Evolutionary conservation across 495 filamentous ascomycete species (phyloP).

Genomic region (Penicillium diatomitis): DNA sequence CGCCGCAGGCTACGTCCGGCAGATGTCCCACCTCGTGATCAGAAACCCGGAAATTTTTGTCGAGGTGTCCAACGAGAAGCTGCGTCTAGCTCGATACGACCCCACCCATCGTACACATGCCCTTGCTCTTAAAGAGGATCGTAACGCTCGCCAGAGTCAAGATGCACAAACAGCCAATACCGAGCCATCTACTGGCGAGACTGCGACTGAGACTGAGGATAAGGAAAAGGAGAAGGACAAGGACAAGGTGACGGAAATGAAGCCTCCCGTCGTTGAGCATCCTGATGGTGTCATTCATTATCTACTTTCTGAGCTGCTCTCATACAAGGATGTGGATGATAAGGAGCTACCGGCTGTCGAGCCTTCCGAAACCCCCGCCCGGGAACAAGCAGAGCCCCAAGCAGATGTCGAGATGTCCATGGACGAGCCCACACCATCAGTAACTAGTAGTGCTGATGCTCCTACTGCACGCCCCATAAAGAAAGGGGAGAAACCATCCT

Average conservation of each 20-base stretch:
- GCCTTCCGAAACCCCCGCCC: conserved; percentile 37
- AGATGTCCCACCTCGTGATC: conserved; percentile 72
- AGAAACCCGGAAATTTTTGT: conserved; percentile 83
- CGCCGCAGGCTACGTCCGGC: conserved; percentile 60
- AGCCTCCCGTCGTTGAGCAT: conserved; percentile 79
- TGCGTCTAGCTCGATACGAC: conserved; percentile 60
- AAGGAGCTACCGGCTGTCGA: conserved; percentile 45
- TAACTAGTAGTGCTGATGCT: conserved; percentile 24
- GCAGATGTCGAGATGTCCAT: conserved; percentile 44
- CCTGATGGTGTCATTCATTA: conserved; percentile 96
- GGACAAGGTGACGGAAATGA: conserved; percentile 57
- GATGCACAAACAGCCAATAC: conserved; percentile 19
- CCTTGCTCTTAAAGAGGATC: conserved; percentile 50
- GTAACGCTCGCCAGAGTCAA: conserved; percentile 18
- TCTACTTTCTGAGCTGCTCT: conserved; percentile 84
- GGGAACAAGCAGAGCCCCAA: conserved; percentile 30
- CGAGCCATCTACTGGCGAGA: conserved; percentile 19
- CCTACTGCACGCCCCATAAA: conserved; percentile 29
- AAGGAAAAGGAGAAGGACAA: conserved; percentile 50
- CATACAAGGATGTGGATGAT: conserved; percentile 86
- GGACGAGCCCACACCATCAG: conserved; percentile 30
- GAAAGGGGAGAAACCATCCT: conserved; percentile 65
- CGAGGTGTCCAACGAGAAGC: conserved; percentile 77
- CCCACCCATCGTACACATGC: conserved; percentile 45
- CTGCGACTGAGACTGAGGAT: conserved; percentile 32